Evolutionary conservation across 108 stramenopile genomes (phyloP).

Genomic region (Seminavis robusta): DNA sequence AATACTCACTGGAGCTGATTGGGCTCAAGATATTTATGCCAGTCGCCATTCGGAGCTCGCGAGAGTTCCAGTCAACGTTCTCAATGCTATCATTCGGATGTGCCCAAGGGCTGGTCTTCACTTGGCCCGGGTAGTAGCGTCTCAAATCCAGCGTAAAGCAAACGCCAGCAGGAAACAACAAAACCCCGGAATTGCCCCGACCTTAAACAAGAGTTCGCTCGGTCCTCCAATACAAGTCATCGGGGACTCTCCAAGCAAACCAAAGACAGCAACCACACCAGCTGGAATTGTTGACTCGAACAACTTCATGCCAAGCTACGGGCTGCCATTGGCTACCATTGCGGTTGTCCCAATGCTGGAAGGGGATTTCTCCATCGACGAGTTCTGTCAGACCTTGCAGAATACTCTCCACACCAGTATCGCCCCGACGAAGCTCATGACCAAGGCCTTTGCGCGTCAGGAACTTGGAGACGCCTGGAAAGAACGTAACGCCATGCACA

Average conservation of each 20-base stretch:
- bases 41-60: constrained; percentile 43
- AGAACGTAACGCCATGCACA: constrained; percentile 23
- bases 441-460: constrained; percentile 21
- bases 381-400: constrained; percentile 26
- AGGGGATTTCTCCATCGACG: constrained; percentile 18
- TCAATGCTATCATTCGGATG: constrained; percentile 26
- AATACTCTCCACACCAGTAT: constrained; percentile 22
- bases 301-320: constrained; percentile 43
- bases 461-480: constrained; percentile 28
- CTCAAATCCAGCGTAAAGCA: constrained; percentile 13
- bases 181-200: no score
- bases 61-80: constrained; percentile 33
- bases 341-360: constrained; percentile 43
- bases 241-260: no score
- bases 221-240: no score
- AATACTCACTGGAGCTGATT: constrained; percentile 21
- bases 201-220: no score
- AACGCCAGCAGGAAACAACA: neutral
- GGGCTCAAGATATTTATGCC: constrained; percentile 37
- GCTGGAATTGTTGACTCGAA: no score
- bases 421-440: constrained; percentile 45
- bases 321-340: constrained; percentile 41
- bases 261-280: no score
- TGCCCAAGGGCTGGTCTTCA: constrained; percentile 38
- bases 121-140: constrained; percentile 39